These are phyloP conservation scores for Obelidium mucronatum DNA, from an alignment of 192 early-diverging fungal species.

Conservation along the genomic window DNA sequence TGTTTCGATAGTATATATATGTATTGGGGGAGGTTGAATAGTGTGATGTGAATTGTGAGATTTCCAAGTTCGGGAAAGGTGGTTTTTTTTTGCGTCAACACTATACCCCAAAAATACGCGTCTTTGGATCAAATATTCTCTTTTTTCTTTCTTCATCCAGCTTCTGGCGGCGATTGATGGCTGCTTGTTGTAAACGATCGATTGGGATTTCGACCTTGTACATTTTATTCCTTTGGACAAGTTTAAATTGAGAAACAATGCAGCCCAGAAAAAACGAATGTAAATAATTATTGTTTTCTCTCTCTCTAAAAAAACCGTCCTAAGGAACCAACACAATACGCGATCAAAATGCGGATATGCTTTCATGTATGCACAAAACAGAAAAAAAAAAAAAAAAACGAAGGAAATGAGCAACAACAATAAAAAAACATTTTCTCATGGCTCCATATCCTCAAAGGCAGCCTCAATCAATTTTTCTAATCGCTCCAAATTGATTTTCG, in stretches of 20 bases:
- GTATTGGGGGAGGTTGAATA: too few species aligned
- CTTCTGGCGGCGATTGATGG: conserved; percentile 54
- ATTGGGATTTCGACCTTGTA: conserved; percentile 65
- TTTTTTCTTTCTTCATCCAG: conserved; percentile 65
- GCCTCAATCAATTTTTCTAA: conserved; percentile 37
- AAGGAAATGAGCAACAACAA: too few species aligned
- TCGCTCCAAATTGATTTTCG: conserved; percentile 23
- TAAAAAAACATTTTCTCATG: conserved; percentile 11
- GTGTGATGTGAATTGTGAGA: too few species aligned
- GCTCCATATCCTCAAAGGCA: conserved; percentile 45
- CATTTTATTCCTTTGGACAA: conserved; percentile 46
- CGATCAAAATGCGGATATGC: not conserved
- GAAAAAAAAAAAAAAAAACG: too few species aligned
- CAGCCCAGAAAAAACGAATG: not conserved
- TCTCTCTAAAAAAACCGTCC: too few species aligned
- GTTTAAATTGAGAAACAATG: not conserved
- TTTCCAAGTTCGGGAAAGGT: too few species aligned
- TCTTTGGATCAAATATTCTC: conserved; percentile 67
- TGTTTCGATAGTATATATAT: not conserved
- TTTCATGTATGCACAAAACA: too few species aligned
- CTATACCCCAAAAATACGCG: conserved; percentile 60
- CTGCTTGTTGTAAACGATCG: conserved; percentile 57
- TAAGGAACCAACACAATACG: not conserved
- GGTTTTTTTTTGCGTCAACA: too few species aligned
- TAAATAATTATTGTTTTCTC: not conserved